Conservation (phyloP, 1,139 yeast genomes). For the Diutina siamensis region DNA sequence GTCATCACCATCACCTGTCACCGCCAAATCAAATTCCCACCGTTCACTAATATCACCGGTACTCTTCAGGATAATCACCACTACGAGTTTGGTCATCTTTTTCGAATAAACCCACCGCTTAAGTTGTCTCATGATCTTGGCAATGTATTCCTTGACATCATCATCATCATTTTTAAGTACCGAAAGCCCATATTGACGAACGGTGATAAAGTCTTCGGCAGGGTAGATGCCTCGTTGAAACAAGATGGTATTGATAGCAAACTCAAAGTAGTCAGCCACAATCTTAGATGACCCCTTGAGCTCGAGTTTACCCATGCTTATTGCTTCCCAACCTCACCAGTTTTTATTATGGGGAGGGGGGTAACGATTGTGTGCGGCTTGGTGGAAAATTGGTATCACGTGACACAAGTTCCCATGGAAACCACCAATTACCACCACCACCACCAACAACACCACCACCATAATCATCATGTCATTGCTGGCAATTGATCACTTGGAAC, state of each 20-base stretch:
- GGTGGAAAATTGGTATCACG: too few relatives aligned
- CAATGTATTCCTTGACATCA: conserved; percentile 62
- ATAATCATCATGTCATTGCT: not conserved
- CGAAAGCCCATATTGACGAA: conserved; percentile 71
- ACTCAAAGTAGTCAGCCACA: conserved; percentile 78
- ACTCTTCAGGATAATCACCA: conserved; percentile 60
- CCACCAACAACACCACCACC: not conserved
- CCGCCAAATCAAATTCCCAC: conserved; percentile 73
- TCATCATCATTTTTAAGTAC: conserved; percentile 65
- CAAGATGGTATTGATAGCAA: conserved; percentile 65
- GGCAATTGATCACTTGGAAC: not conserved
- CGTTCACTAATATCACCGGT: conserved; percentile 64
- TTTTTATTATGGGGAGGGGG: too few relatives aligned
- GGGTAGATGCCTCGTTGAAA: conserved; percentile 91
- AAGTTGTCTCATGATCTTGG: conserved; percentile 60
- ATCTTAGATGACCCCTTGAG: conserved; percentile 68
- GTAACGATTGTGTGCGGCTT: too few relatives aligned
- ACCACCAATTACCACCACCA: not conserved
- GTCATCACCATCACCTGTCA: conserved; percentile 11
- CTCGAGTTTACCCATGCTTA: conserved; percentile 29
- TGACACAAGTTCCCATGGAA: too few relatives aligned
- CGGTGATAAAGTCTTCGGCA: conserved; percentile 71
- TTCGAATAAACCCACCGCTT: conserved; percentile 75
- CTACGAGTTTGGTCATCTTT: conserved; percentile 54
- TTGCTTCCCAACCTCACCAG: too few relatives aligned